phyloP scores from a whole-genome alignment of 2,329 filamentous ascomycete species.

The Ophioceras dolichostomum region DNA sequence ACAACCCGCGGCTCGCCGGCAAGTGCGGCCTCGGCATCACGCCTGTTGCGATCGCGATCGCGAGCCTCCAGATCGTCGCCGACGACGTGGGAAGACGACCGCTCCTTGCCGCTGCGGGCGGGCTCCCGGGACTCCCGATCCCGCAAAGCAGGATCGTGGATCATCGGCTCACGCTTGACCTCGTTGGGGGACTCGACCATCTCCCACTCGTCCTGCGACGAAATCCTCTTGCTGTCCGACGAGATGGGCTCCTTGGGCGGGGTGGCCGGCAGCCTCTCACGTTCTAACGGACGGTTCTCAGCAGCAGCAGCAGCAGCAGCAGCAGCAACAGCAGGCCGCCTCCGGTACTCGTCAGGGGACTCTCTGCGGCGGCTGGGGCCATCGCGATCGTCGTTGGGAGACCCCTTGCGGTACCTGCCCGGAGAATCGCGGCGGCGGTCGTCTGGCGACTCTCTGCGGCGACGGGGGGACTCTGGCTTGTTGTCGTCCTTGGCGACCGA shows the following conservation, averaged over 20 bases:
- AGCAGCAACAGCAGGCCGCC: too few species aligned
- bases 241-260: slow-evolving; percentile 1
- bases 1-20: slow-evolving; percentile 19
- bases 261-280: slow-evolving; percentile 9
- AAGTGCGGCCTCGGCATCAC: slow-evolving; percentile 25
- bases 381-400: neutral
- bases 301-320: too few species aligned
- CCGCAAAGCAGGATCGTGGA: too few species aligned
- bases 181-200: slow-evolving; percentile 9
- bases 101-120: too few species aligned
- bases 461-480: slow-evolving; percentile 12
- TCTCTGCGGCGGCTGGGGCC: slow-evolving; percentile 14
- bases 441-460: slow-evolving; percentile 13
- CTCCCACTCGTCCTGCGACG: slow-evolving; percentile 3
- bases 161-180: slow-evolving; percentile 5
- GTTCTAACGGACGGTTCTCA: too few species aligned
- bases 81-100: too few species aligned
- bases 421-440: slow-evolving; percentile 8
- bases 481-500: slow-evolving; percentile 14
- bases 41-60: slow-evolving; percentile 21
- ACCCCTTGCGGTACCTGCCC: too few species aligned
- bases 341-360: slow-evolving; percentile 13
- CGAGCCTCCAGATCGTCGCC: slow-evolving; percentile 8
- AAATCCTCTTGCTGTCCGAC: slow-evolving; percentile 5
- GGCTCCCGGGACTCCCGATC: slow-evolving; percentile 7